Conservation (phyloP, 1,284 basidiomycete genomes). For the Hymenochaete sp. region DNA sequence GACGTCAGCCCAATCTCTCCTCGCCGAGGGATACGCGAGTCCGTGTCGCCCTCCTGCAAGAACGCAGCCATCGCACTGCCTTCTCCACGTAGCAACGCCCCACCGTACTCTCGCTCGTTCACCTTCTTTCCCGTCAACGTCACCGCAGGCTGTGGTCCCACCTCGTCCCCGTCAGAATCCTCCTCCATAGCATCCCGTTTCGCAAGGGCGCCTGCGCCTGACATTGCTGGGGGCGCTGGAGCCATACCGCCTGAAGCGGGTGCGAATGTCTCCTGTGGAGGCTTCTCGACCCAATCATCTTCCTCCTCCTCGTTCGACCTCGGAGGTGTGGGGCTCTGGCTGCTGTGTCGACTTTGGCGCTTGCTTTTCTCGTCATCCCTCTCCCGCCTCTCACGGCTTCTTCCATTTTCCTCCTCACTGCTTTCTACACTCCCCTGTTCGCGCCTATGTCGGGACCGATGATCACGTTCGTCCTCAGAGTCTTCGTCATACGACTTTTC, state of each 20-base stretch:
- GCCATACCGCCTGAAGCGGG: conserved; percentile 12
- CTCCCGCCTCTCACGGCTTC: no score
- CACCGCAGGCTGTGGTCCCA: conserved; percentile 52
- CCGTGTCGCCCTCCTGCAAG: conserved; percentile 75
- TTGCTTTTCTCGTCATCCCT: conserved; percentile 19
- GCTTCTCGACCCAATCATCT: conserved; percentile 21
- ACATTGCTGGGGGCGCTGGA: conserved; percentile 2
- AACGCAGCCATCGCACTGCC: conserved; percentile 96
- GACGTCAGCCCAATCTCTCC: conserved; percentile 94
- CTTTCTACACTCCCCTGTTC: conserved; percentile 12
- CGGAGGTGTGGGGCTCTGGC: conserved; percentile 23
- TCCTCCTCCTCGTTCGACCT: conserved; percentile 31
- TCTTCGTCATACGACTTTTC: conserved; percentile 15
- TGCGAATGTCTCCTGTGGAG: conserved; percentile 24
- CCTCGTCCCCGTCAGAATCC: conserved; percentile 39
- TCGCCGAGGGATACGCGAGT: conserved; percentile 89
- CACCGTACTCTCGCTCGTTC: conserved; percentile 76
- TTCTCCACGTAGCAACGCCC: conserved; percentile 86
- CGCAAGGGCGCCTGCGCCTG: conserved; percentile 20
- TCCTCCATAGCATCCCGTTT: conserved; percentile 21
- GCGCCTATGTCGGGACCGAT: conserved; percentile 13
- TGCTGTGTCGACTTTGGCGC: conserved; percentile 24
- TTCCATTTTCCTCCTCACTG: conserved; percentile 16
- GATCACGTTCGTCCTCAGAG: conserved; percentile 14
- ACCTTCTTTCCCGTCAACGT: conserved; percentile 38